Conservation (phyloP, 2,329 filamentous ascomycete species). For the Colletotrichum incanum region DNA sequence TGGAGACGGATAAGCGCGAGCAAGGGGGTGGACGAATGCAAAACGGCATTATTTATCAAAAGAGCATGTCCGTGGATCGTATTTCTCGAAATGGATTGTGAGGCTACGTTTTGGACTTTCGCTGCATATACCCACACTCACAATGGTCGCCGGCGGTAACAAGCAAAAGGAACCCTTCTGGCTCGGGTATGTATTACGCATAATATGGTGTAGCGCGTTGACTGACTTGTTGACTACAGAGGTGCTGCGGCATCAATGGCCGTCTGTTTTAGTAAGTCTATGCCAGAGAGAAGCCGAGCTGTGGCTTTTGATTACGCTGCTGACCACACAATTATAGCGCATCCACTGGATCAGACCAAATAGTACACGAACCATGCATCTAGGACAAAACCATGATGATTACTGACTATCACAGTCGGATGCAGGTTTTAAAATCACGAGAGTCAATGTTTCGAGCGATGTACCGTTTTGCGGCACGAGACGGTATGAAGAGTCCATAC, state of each 20-base stretch:
- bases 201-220: fast-evolving
- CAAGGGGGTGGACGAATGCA: neutral
- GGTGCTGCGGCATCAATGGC: conserved; percentile 62
- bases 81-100: conserved; percentile 1
- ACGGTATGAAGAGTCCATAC: conserved; percentile 50
- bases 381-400: neutral
- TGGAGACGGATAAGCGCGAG: conserved; percentile 1
- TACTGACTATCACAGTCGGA: conserved; percentile 51
- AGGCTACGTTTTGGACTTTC: neutral
- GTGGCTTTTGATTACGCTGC: neutral
- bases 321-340: conserved; percentile 49
- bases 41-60: conserved; percentile 30
- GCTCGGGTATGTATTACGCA: conserved; percentile 56
- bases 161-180: conserved; percentile 60
- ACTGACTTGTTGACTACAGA: conserved; percentile 46
- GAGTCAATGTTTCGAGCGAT: conserved; percentile 58
- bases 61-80: conserved; percentile 18
- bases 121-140: neutral
- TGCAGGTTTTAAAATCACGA: conserved; percentile 60
- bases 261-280: conserved; percentile 60
- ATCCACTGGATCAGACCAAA: conserved; percentile 62
- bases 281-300: conserved; percentile 9
- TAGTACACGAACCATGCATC: conserved; percentile 52
- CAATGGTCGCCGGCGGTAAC: conserved; percentile 29
- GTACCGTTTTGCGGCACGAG: conserved; percentile 56